Percentiles rank a stretch among this genome's conserved stretches.
Conservation (phyloP, 768 basidiomycete species). For the Russula ochroleuca region DNA sequence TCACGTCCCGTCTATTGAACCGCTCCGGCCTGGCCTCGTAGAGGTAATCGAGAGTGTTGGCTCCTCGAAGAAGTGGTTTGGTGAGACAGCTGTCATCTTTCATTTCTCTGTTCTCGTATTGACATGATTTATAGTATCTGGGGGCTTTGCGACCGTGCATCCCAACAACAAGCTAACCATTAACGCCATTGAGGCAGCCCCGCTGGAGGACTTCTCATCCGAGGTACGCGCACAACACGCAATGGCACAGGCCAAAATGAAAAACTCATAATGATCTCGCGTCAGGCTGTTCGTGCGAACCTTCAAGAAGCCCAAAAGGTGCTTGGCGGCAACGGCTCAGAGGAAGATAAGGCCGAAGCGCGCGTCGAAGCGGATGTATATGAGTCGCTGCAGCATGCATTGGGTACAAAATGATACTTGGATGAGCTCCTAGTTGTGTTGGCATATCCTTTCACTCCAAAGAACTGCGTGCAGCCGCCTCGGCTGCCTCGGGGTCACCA, state of each 20-base stretch:
- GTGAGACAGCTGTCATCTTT: conserved; percentile 46
- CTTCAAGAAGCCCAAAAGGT: conserved; percentile 86
- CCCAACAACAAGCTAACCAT: conserved; percentile 95
- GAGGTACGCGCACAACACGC: conserved; percentile 56
- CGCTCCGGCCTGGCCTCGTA: conserved; percentile 88
- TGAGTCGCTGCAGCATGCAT: conserved; percentile 87
- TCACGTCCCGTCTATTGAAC: conserved; percentile 96
- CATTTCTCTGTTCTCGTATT: neutral
- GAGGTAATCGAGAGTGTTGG: conserved; percentile 85
- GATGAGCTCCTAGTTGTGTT: conserved; percentile 9
- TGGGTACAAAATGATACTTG: conserved; percentile 45
- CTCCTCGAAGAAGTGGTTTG: conserved; percentile 92
- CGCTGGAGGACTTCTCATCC: conserved; percentile 81
- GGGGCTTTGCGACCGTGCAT: conserved; percentile 97
- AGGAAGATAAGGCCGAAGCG: conserved; percentile 91
- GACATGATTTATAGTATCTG: conserved; percentile 58
- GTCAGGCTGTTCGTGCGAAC: conserved; percentile 83
- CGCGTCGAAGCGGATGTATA: conserved; percentile 94
- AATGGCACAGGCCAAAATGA: neutral
- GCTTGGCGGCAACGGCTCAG: conserved; percentile 75
- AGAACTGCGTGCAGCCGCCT: neutral
- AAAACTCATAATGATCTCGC: neutral
- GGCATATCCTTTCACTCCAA: neutral
- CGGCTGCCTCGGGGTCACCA: neutral
- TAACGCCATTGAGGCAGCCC: conserved; percentile 95